Evolutionary conservation across 2,329 filamentous ascomycete genomes (phyloP).

Genomic region (Atkinsonella texensis): DNA sequence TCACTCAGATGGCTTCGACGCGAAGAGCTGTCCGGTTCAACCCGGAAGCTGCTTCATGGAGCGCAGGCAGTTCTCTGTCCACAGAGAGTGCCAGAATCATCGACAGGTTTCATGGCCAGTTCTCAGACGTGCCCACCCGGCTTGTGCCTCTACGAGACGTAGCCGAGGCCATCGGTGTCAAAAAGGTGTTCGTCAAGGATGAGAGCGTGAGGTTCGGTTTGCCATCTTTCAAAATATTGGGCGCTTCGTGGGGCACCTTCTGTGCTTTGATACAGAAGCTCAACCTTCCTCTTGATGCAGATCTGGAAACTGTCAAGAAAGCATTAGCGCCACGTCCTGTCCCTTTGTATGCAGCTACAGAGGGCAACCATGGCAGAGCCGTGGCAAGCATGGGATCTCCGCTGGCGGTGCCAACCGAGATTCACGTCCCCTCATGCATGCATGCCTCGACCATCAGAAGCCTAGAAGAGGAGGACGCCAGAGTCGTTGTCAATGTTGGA

Average conservation of each 20-base stretch:
- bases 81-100: slow-evolving; percentile 1
- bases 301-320: slow-evolving; percentile 30
- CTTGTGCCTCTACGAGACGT: slow-evolving; percentile 39
- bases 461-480: slow-evolving; percentile 52
- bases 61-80: not conserved
- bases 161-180: slow-evolving; percentile 44
- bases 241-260: slow-evolving; percentile 62
- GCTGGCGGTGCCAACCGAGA: slow-evolving; percentile 39
- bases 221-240: slow-evolving; percentile 68
- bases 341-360: slow-evolving; percentile 51
- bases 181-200: slow-evolving; percentile 54
- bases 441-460: slow-evolving; percentile 36
- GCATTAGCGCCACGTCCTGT: slow-evolving; percentile 20
- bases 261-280: slow-evolving; percentile 39
- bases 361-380: slow-evolving; percentile 68
- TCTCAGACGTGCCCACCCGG: slow-evolving; percentile 36
- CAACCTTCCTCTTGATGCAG: slow-evolving; percentile 27
- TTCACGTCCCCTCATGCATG: slow-evolving; percentile 54
- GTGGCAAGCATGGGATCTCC: slow-evolving; percentile 55
- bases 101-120: slow-evolving; percentile 9
- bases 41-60: slow-evolving; percentile 7
- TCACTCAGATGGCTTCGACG: slow-evolving; percentile 1
- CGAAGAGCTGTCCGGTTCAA: slow-evolving; percentile 10
- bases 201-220: slow-evolving; percentile 57
- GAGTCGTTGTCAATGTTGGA: slow-evolving; percentile 40